phyloP scores from a whole-genome alignment of 106 monocot genomes.

The Dendrobium chrysotoxum region DNA sequence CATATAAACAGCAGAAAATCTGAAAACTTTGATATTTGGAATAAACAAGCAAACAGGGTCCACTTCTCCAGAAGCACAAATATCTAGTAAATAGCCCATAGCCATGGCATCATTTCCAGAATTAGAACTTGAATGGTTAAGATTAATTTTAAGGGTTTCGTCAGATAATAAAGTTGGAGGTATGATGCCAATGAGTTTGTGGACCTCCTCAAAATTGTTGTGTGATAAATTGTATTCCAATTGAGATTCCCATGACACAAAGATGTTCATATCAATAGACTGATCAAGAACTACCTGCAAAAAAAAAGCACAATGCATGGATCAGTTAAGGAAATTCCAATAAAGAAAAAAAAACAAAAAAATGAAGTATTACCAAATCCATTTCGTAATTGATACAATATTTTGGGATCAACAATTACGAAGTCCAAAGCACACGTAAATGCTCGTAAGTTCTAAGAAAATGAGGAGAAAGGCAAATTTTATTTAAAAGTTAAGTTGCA shows the following conservation, averaged over 20 bases:
- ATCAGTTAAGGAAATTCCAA: not conserved
- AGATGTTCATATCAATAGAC: slow-evolving; percentile 29
- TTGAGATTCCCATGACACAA: slow-evolving; percentile 79
- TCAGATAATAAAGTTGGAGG: slow-evolving; percentile 45
- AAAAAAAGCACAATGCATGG: slow-evolving; percentile 1
- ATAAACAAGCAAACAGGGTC: slow-evolving; percentile 58
- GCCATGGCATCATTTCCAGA: not conserved
- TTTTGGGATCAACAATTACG: not conserved
- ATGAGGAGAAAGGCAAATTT: not conserved
- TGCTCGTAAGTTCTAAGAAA: not conserved
- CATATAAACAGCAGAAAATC: slow-evolving; percentile 23
- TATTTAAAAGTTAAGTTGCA: not conserved
- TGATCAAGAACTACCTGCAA: slow-evolving; percentile 89
- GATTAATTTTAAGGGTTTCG: slow-evolving; percentile 50
- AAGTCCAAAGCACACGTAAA: not conserved
- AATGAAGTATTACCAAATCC: not conserved
- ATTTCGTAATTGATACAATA: not conserved
- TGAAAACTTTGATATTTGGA: slow-evolving; percentile 65
- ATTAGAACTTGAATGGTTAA: slow-evolving; percentile 28
- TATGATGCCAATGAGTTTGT: slow-evolving; percentile 50
- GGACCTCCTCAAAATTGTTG: slow-evolving; percentile 52
- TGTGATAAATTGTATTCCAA: slow-evolving; percentile 67
- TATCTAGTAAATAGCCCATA: slow-evolving; percentile 28
- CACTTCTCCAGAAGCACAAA: slow-evolving; percentile 47
- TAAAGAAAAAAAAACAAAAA: not conserved